Evolutionary conservation across 2,329 filamentous ascomycete genomes (phyloP).

Genomic region (Didymella arachidicola): DNA sequence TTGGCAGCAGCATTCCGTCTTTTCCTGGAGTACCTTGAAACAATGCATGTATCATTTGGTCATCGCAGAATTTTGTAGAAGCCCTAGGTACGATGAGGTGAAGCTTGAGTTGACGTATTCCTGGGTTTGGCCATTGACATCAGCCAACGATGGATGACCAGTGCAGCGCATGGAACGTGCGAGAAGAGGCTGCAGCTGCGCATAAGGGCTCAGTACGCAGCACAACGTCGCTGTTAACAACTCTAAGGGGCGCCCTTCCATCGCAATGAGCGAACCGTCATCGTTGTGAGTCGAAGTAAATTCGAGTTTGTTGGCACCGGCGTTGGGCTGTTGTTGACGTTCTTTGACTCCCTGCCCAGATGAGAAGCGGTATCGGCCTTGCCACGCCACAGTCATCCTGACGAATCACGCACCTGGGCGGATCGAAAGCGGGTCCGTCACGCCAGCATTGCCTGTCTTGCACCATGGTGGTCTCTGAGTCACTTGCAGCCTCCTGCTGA

Average conservation of each 20-base stretch:
- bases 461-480: conserved; percentile 44
- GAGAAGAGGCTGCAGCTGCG: conserved; percentile 9
- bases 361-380: conserved; percentile 36
- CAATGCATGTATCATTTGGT: background rate
- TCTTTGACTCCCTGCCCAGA: conserved; percentile 33
- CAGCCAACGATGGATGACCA: conserved; percentile 13
- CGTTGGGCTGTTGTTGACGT: conserved; percentile 22
- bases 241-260: conserved; percentile 8
- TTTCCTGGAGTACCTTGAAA: conserved; percentile 1
- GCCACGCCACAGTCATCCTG: conserved; percentile 32
- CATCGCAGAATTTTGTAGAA: conserved; percentile 2
- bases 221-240: background rate
- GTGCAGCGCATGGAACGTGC: conserved; percentile 23
- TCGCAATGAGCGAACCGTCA: conserved; percentile 3
- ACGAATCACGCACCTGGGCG: conserved; percentile 41
- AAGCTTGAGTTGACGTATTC: conserved; percentile 22
- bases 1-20: conserved; percentile 11
- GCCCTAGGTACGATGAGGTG: conserved; percentile 5
- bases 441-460: conserved; percentile 30
- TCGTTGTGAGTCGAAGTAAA: conserved; percentile 18
- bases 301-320: conserved; percentile 23
- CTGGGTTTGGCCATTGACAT: conserved; percentile 7
- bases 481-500: conserved; percentile 45
- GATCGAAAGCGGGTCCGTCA: conserved; percentile 32
- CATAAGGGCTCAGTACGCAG: background rate